phyloP scores from a whole-genome alignment of 129 eudicot genomes.

The Smallanthus sonchifolius region DNA sequence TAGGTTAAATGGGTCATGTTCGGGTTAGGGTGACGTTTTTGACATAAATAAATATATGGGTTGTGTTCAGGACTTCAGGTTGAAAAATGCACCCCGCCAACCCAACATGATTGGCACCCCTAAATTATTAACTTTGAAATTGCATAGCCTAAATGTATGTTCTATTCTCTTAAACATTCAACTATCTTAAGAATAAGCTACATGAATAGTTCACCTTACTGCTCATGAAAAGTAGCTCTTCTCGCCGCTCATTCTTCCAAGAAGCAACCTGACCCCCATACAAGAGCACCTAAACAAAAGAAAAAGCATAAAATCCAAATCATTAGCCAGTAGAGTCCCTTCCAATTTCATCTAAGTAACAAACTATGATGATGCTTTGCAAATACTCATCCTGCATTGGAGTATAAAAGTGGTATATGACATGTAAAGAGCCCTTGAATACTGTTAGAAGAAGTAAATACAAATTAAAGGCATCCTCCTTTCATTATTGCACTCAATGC shows the following conservation, averaged over 20 bases:
- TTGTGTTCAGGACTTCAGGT: too few species aligned
- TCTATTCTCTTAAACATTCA: not conserved
- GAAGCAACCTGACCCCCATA: conserved; percentile 84
- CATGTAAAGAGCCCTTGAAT: not conserved
- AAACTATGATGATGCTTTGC: conserved; percentile 1
- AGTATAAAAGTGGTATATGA: not conserved
- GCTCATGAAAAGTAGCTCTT: conserved; percentile 70
- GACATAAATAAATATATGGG: too few species aligned
- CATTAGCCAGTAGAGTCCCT: not conserved
- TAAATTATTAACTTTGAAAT: too few species aligned
- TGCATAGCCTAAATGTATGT: too few species aligned
- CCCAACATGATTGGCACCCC: too few species aligned
- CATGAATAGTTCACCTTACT: conserved; percentile 53
- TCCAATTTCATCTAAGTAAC: not conserved
- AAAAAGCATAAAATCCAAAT: not conserved
- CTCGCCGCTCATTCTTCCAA: conserved; percentile 81
- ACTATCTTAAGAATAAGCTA: not conserved
- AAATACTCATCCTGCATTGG: not conserved
- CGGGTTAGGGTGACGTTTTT: too few species aligned
- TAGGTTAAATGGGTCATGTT: too few species aligned
- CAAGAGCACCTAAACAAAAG: conserved; percentile 51
- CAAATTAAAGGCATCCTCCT: not conserved
- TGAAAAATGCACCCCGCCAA: too few species aligned
- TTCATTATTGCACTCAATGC: not conserved
- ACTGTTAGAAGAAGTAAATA: not conserved